Base-by-base conservation (phyloP, 768 basidiomycete genomes). In the Leccinum arenicola region DNA sequence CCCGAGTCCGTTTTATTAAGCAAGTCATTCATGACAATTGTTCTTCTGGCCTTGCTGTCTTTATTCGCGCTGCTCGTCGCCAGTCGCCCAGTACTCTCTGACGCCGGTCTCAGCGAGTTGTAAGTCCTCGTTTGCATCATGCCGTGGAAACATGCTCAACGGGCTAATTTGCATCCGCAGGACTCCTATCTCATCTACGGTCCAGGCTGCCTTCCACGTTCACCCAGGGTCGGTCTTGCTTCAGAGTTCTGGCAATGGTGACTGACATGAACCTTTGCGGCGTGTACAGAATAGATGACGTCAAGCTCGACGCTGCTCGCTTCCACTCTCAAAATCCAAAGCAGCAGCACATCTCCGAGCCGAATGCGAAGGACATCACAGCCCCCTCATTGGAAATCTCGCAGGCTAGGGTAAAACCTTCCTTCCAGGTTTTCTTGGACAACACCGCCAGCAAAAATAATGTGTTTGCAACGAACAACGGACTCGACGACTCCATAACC, bases 41-140 rank as follows among this genome's bases (percentile, higher is more conserved):
- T 70, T 57, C 64, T 79, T 38, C 68, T 80, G 54, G 74, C 71
- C 50, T 78, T 72, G 17, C 65, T 76, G 55, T 73, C 74, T 52
- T 69, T 80, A 33, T 69, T 78, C 58, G 77, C 73, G 72, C 75
- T 81, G 71, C 75, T 77, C 70, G 79, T 79, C 63, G 71, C 74
- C 56, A 68, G 77, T 67, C 77, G 70, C 61, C 79, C 79, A 27
- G 64, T 80, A 57, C 58, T 66, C 17, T 64, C 70, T 12, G 59
- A 64, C 52, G 59, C 70, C 35, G 61, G 67, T 29, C 54, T 66
- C 55, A 58, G 68, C 33, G 60, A 69, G 21, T 40, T 68, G 76
- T 75, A 61, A 64, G 75, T 73, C 56, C 50, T 61, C 57, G 27
- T 54, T 56, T 49, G 9, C 10, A 47, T 61, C 54, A 52, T 50